Evolutionary conservation across 495 filamentous ascomycete genomes (phyloP).

Genomic region (Penicillium riverlandense): DNA sequence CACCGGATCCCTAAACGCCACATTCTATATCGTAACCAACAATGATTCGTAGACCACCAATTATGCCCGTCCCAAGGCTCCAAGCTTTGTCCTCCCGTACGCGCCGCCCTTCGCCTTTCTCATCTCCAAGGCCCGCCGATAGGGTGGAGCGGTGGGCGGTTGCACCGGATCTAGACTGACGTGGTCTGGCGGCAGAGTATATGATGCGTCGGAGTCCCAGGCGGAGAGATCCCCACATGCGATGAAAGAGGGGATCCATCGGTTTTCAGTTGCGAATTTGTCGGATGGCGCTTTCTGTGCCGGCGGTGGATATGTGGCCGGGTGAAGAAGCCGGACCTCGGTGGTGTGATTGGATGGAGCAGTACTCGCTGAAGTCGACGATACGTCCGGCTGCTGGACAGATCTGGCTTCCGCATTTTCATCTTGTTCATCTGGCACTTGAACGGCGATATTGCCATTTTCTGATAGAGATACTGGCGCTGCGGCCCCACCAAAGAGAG

Average conservation of each 20-base stretch:
- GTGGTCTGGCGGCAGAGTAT: constrained; percentile 70
- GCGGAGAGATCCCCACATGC: constrained; percentile 93
- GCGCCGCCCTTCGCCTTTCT: constrained; percentile 68
- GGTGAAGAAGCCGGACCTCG: constrained; percentile 23
- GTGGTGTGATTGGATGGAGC: constrained; percentile 8
- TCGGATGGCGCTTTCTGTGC: constrained; percentile 15
- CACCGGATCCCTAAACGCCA: too few species aligned
- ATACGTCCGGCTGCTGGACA: not conserved
- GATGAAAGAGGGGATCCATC: constrained; percentile 91
- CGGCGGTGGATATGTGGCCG: constrained; percentile 12
- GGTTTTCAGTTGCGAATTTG: constrained; percentile 33
- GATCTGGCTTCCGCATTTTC: constrained; percentile 27
- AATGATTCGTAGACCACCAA: not conserved
- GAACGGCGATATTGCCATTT: constrained; percentile 55
- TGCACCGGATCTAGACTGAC: constrained; percentile 88
- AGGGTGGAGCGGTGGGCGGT: constrained; percentile 91
- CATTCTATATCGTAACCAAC: too few species aligned
- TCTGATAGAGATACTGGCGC: constrained; percentile 24
- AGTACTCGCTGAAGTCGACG: not conserved
- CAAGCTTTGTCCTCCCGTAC: constrained; percentile 68
- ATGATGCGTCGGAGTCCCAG: constrained; percentile 91
- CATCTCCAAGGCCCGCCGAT: constrained; percentile 83
- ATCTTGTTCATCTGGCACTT: constrained; percentile 48
- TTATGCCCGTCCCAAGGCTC: constrained; percentile 20
- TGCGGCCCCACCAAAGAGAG: constrained; percentile 37